Base-by-base conservation (phyloP, 129 eudicot species). In the Ambrosia trifida region DNA sequence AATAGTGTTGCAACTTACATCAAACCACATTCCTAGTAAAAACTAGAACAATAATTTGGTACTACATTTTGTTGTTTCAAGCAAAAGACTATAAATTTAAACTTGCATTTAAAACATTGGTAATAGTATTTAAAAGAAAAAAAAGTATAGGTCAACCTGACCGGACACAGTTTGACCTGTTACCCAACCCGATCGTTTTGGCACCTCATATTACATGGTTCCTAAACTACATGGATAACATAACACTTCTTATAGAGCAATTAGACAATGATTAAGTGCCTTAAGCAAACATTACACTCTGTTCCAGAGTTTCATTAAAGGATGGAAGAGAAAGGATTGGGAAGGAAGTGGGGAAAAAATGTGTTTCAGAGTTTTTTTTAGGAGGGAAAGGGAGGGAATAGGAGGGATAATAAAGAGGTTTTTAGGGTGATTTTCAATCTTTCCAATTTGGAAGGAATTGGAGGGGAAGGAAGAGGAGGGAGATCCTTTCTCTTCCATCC, bases 251-350 rank as follows among this genome's bases (percentile, higher is more conserved):
- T 66, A 28, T 6, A 65, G 3, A 28, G 33, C 41, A 33, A 66
- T 44, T 24, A 20, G 7, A 2, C 28, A 66, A 66, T 46, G 20
- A 10, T 20, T 11, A 28, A 45, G 71, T 32, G 43, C 50, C n/a
- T 51, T 50, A 68, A 50, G n/a, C 30, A 51, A 51, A 32, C 57
- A 17, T 10, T 32, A 51, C n/a, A 60, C n/a, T n/a, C n/a, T n/a
- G n/a, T n/a, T n/a, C n/a, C n/a, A n/a, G n/a, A n/a, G n/a, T n/a
- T n/a, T n/a, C n/a, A n/a, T n/a, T n/a, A n/a, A n/a, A n/a, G n/a
- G n/a, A n/a, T n/a, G n/a, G n/a, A n/a, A n/a, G n/a, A n/a, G n/a
- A n/a, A n/a, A n/a, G n/a, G n/a, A n/a, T n/a, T n/a, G n/a, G n/a
- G n/a, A n/a, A n/a, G n/a, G n/a, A n/a, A n/a, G n/a, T n/a, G n/a